phyloP scores from a whole-genome alignment of 2,329 filamentous ascomycete genomes.

The Fusarium euwallaceae region DNA sequence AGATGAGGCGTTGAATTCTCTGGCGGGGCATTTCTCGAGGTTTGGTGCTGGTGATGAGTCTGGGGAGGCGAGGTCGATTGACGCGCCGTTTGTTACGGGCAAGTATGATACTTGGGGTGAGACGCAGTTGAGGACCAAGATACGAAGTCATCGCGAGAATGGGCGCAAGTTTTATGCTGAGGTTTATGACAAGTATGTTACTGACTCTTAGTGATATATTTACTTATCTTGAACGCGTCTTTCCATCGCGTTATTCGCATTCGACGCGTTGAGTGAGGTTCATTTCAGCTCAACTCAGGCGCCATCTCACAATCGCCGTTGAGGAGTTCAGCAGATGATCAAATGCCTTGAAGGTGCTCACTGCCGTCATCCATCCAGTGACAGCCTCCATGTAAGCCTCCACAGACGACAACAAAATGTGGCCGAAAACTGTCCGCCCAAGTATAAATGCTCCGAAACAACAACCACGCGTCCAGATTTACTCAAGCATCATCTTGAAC shows the following conservation, averaged over 20 bases:
- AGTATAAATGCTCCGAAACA: conserved; percentile 24
- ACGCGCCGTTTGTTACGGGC: conserved; percentile 63
- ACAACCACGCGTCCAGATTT: not conserved
- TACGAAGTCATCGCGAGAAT: conserved; percentile 64
- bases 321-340: not conserved
- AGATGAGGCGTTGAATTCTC: conserved; percentile 54
- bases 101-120: conserved; percentile 69
- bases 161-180: conserved; percentile 61
- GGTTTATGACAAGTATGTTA: conserved; percentile 62
- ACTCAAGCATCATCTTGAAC: not conserved
- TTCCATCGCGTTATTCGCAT: not conserved
- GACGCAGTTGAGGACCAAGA: conserved; percentile 66
- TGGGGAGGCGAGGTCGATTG: conserved; percentile 55
- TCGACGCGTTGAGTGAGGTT: not conserved
- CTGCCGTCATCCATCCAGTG: not conserved
- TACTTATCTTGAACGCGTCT: not conserved
- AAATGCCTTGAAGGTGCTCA: not conserved
- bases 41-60: conserved; percentile 47
- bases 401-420: conserved; percentile 31
- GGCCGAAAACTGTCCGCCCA: conserved; percentile 44
- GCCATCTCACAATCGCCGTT: not conserved
- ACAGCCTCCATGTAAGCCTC: not conserved
- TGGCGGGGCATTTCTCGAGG: conserved; percentile 55
- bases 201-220: conserved; percentile 46
- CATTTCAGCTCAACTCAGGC: not conserved